Base-by-base conservation (phyloP, 2,329 filamentous ascomycete species). In the Pyrenophora teres region DNA sequence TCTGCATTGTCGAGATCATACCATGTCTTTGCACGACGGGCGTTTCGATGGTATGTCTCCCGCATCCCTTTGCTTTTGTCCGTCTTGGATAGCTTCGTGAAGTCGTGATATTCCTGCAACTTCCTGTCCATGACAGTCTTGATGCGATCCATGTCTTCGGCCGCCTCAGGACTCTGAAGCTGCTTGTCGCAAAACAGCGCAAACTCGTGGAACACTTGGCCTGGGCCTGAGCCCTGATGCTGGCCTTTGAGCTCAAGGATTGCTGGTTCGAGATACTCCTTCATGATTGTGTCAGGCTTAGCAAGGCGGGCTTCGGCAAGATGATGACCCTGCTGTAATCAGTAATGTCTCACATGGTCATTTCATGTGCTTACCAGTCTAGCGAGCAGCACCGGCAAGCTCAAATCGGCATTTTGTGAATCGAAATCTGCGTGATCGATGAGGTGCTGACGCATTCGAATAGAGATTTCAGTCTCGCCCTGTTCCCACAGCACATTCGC, bases 161-260 rank as follows among this genome's bases (percentile, higher is more conserved):
- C 77, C 30, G 87, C 86, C 62, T 96, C 91, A 0, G 88, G 83
- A 66, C 93, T 93, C 64, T 96, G 89, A 8, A 99, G 80, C 70
- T 99, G 94, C 65, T 92, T 87, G 70, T 99, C 93, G 66, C 95
- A 99, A 70, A 99, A 99, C 44, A 87, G 83, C 21, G 95, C 94
- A 72, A 97, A 97, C 64, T 96, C 90, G 69, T 97, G 92, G 65
- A 92, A 97, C 0, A 97, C 94, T 60, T 90, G 83, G 1, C 92
- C 92, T 2, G 92, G 89, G 54, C 93, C 89, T 38, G 82, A 80
- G 1, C 89, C 88, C 46, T 86, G 81, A 4, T 76, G 81, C 39
- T 83, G 82, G 1, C 86, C 86, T 63, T 85, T 88, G 6, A 99
- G 79, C 67, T 95, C 90, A 60, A 86, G 87, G 23, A 97, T 85